These are phyloP conservation scores for Cordyceps sp. DNA, from an alignment of 2,329 filamentous ascomycete species.

Conservation along the genomic window DNA sequence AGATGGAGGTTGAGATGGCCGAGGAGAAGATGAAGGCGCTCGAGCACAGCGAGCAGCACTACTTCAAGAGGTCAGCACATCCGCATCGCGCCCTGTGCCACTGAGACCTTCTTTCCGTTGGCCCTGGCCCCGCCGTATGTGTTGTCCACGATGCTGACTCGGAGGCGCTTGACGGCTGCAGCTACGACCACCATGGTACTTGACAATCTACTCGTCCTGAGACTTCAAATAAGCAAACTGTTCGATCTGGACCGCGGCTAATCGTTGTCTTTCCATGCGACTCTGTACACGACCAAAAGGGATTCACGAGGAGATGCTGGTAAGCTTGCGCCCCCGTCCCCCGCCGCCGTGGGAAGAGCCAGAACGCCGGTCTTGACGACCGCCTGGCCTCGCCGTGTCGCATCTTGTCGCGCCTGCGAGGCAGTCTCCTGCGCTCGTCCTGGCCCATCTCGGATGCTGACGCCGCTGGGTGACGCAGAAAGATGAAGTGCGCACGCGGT, in stretches of 20 bases:
- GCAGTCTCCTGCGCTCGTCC: neutral
- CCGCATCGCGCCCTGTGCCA: constrained; percentile 2
- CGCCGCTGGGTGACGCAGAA: constrained; percentile 39
- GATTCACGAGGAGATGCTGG: constrained; percentile 97
- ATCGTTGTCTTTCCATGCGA: neutral
- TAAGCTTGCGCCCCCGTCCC: constrained; percentile 41
- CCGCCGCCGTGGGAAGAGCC: too few species aligned
- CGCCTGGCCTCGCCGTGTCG: neutral
- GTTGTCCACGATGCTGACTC: constrained; percentile 16
- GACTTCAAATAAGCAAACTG: neutral
- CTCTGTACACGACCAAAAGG: too few species aligned
- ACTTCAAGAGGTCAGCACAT: constrained; percentile 74
- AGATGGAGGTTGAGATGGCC: constrained; percentile 42
- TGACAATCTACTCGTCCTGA: neutral
- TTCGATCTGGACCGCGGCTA: constrained; percentile 11
- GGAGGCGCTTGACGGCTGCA: constrained; percentile 19
- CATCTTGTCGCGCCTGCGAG: too few species aligned
- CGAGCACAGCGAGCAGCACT: constrained; percentile 94
- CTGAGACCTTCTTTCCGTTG: neutral
- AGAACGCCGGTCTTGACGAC: too few species aligned
- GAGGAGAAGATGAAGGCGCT: constrained; percentile 52
- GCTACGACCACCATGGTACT: constrained; percentile 94
- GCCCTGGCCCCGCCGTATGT: too few species aligned
- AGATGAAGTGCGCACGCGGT: constrained; percentile 93
- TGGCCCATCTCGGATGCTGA: constrained; percentile 4